Evolutionary conservation across 371 early-diverging fungal genomes (phyloP).

Genomic region (Paraphysoderma sedebokerense): DNA sequence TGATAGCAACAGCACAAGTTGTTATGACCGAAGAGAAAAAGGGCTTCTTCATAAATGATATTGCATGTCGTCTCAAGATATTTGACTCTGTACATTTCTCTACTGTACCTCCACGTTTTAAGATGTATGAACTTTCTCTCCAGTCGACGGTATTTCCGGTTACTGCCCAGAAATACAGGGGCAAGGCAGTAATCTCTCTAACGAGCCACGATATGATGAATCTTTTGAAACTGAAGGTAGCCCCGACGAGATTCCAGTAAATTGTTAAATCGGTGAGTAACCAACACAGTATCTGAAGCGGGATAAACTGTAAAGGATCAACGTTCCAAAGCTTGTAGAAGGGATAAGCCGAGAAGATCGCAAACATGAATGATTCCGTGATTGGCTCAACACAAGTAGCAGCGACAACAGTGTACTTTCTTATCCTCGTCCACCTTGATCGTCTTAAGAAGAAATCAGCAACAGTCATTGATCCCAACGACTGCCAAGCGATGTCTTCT

Average conservation of each 20-base stretch:
- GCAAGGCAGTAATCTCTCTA: conserved; percentile 65
- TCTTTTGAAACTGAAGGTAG: conserved; percentile 12
- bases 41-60: no score
- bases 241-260: conserved; percentile 28
- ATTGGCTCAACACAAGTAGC: conserved; percentile 82
- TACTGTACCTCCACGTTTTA: conserved; percentile 40
- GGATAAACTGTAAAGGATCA: conserved; percentile 17
- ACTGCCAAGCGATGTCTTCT: conserved; percentile 65
- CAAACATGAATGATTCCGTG: conserved; percentile 69
- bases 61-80: no score
- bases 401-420: conserved; percentile 71
- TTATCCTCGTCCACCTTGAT: conserved; percentile 76
- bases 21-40: no score
- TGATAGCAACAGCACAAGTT: no score
- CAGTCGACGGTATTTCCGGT: conserved; percentile 62
- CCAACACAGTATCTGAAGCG: conserved; percentile 9
- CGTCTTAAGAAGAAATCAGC: conserved; percentile 62
- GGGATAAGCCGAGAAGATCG: conserved; percentile 47
- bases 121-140: conserved; percentile 48
- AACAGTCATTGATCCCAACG: conserved; percentile 48
- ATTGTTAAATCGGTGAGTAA: conserved; percentile 44
- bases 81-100: no score
- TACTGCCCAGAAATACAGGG: conserved; percentile 62
- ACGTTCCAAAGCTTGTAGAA: conserved; percentile 26
- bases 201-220: conserved; percentile 42